Conservation (phyloP, 2,329 filamentous ascomycete species). For the Nannizziopsis arthrosporioides region DNA sequence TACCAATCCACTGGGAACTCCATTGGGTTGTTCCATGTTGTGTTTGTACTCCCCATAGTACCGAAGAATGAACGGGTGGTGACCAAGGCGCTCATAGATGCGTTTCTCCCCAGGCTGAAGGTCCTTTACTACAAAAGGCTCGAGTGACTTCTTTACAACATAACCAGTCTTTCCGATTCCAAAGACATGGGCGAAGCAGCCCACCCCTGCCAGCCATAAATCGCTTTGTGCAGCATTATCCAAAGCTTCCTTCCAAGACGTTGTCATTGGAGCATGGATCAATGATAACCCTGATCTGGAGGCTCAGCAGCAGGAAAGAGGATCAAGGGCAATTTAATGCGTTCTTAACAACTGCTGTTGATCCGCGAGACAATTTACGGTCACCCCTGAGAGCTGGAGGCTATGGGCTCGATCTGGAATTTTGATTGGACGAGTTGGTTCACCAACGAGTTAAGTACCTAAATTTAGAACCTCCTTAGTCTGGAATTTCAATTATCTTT, state of each 20-base stretch:
- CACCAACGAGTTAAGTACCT: too few species aligned
- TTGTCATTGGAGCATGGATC: background rate
- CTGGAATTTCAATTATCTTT: too few species aligned
- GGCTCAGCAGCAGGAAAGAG: too few species aligned
- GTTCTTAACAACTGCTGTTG: too few species aligned
- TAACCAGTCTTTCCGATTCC: slow-evolving; percentile 2
- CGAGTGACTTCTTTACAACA: slow-evolving; percentile 6
- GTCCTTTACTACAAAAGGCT: slow-evolving; percentile 2
- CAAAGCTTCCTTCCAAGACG: slow-evolving; percentile 4
- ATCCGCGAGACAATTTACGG: too few species aligned
- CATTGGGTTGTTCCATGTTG: background rate
- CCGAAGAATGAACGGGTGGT: slow-evolving; percentile 5
- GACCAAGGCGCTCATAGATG: slow-evolving; percentile 11
- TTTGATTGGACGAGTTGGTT: too few species aligned
- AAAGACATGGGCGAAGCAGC: slow-evolving; percentile 10
- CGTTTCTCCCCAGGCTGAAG: slow-evolving; percentile 8
- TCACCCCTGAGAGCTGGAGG: too few species aligned
- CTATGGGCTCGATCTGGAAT: too few species aligned
- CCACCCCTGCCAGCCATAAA: slow-evolving; percentile 8
- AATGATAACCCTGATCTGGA: too few species aligned
- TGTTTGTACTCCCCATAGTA: slow-evolving; percentile 10
- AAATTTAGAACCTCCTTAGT: too few species aligned
- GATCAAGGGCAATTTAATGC: too few species aligned
- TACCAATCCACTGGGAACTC: slow-evolving; percentile 8
- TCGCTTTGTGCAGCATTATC: slow-evolving; percentile 1